Conservation (phyloP, 257 asterid genomes). For the Solanum verrucosum region DNA sequence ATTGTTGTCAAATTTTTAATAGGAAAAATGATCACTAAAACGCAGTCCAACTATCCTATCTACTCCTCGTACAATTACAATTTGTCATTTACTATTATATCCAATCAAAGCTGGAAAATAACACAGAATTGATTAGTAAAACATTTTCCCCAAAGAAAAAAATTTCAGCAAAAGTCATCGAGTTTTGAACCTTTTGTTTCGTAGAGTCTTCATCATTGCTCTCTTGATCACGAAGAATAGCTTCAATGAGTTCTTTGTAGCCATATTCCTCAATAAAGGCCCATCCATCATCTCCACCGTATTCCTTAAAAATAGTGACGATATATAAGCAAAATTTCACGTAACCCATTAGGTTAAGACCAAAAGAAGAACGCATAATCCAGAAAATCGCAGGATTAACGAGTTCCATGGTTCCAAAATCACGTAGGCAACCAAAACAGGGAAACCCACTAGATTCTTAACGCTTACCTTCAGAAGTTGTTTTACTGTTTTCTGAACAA, state of each 20-base stretch:
- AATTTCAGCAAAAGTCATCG: neutral
- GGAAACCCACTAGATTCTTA: neutral
- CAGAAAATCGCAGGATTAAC: neutral
- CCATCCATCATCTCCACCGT: conserved; percentile 25
- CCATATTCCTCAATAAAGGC: conserved; percentile 16
- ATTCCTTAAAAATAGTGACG: conserved; percentile 4
- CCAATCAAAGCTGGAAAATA: neutral
- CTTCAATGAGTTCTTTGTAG: conserved; percentile 19
- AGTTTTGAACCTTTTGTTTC: neutral
- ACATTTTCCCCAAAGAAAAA: neutral
- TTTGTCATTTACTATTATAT: neutral
- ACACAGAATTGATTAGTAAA: neutral
- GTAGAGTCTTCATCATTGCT: neutral
- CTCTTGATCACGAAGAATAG: conserved; percentile 14
- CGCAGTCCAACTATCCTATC: neutral
- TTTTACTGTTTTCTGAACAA: neutral
- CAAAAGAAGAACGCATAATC: neutral
- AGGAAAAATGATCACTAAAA: neutral
- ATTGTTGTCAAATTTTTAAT: neutral
- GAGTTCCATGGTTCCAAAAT: neutral
- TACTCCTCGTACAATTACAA: neutral
- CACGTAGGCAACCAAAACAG: neutral
- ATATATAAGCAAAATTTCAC: neutral
- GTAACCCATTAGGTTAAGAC: neutral
- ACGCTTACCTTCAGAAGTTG: conserved; percentile 13